Base-by-base conservation (phyloP, 148 eudicot genomes). In the Agrostemma githago region DNA sequence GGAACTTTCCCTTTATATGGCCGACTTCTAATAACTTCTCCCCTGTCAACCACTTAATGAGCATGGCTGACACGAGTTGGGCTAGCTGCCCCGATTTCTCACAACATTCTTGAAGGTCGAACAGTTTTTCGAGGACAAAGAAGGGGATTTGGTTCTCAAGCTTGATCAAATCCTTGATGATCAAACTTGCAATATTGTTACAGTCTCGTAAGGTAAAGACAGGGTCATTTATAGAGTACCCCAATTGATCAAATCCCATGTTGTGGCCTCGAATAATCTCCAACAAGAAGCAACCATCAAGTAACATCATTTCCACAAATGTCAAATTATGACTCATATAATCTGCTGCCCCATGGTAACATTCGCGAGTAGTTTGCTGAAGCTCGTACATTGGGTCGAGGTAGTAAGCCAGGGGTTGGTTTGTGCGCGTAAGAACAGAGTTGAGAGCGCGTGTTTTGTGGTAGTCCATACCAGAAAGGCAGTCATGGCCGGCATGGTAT, bases 141-240 rank as follows among this genome's bases (percentile, higher is more conserved):
- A 62, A 62, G 1, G 66, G 66, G n/a, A 62, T 26, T 12, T 62
- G 66, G 16, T 62, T 62, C 66, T 62, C 66, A 41, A 62, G 39
- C 12, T 62, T 62, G 4, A 62, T 62, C 40, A 62, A 8, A 16
- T 62, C 66, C 66, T 62, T 62, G 41, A 62, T 62, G 2, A 62
- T 62, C 14, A 16, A 62, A 11, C 66, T 37, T 21, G 66, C 41
- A 4, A 34, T 62, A 6, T 62, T 62, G 12, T 62, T 62, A 21
- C 9, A 62, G 2, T 41, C 66, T 2, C 66, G 34, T 34, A 34
- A 8, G 37, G 66, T 62, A 62, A 62, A 62, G 34, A 62, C 66
- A 26, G 66, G 66, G 34, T 62, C 66, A 26, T 62, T 62, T 26
- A 15, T 40, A 8, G 41, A 37, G 16, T 62, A 62, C 0, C 37